These are phyloP conservation scores for Drosera spatulata DNA, from an alignment of 179 eudicot species.

Conservation along the genomic window DNA sequence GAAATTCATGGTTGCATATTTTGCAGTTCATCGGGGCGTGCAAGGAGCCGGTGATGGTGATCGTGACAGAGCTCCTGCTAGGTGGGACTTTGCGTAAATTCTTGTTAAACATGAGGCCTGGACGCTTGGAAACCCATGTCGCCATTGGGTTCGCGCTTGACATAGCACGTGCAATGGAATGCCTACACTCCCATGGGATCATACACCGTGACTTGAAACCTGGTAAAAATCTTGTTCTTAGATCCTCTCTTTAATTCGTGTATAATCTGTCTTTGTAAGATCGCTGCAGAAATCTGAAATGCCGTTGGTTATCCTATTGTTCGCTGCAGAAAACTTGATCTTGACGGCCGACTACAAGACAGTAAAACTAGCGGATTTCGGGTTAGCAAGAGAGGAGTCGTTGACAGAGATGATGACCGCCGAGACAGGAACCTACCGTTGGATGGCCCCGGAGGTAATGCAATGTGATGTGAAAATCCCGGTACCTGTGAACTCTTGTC, in stretches of 20 bases:
- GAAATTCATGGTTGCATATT: neutral
- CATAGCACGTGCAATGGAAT: conserved; percentile 64
- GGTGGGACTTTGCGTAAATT: conserved; percentile 55
- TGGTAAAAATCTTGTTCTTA: conserved; percentile 15
- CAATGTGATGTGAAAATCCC: neutral
- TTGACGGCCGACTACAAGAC: conserved; percentile 27
- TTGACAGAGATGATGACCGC: neutral
- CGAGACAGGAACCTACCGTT: neutral
- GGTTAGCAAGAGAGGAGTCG: neutral
- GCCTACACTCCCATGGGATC: conserved; percentile 59
- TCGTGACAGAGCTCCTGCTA: conserved; percentile 48
- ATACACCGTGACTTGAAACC: conserved; percentile 66
- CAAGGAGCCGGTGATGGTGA: conserved; percentile 56
- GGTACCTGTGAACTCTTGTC: neutral
- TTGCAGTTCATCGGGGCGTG: conserved; percentile 60
- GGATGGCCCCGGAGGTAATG: conserved; percentile 3
- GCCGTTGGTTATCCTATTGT: neutral
- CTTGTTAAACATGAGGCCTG: conserved; percentile 41
- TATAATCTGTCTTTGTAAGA: neutral
- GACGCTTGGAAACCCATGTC: conserved; percentile 31
- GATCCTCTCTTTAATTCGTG: neutral
- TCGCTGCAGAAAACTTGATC: conserved; percentile 22
- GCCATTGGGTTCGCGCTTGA: conserved; percentile 61
- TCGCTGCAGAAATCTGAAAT: neutral
- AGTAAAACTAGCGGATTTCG: neutral